phyloP scores from a whole-genome alignment of 139 green algal genomes.

The Coccomyxa sp. region DNA sequence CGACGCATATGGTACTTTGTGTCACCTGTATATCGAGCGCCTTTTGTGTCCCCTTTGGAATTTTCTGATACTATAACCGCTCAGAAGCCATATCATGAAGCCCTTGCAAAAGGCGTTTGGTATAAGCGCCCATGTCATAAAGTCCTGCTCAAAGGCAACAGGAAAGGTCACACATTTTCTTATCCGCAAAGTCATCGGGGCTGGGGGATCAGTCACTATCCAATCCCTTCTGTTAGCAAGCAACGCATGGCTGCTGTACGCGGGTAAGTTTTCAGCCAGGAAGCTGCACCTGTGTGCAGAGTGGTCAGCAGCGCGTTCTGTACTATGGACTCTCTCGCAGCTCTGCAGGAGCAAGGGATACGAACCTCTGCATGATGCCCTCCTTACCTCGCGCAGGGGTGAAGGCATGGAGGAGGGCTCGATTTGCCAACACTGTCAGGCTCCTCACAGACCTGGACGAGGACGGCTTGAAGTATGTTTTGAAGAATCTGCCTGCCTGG shows the following conservation, averaged over 20 bases:
- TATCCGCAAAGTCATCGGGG: neutral
- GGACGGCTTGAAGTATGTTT: slow-evolving; percentile 17
- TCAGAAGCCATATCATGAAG: too few relatives aligned
- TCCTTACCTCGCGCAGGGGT: slow-evolving; percentile 5
- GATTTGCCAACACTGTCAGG: slow-evolving; percentile 26
- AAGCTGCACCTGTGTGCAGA: too few relatives aligned
- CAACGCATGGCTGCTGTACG: neutral
- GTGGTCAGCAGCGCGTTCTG: too few relatives aligned
- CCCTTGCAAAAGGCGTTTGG: neutral
- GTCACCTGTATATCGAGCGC: too few relatives aligned
- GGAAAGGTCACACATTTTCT: neutral
- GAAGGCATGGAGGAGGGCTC: slow-evolving; percentile 12
- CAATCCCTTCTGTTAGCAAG: neutral
- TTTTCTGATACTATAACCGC: too few relatives aligned
- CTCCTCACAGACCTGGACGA: slow-evolving; percentile 26
- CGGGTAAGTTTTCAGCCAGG: too few relatives aligned
- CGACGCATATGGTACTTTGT: too few relatives aligned
- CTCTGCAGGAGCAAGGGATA: too few relatives aligned
- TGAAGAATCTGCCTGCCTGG: slow-evolving; percentile 27
- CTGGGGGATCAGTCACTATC: neutral
- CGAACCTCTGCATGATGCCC: neutral
- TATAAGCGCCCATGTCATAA: neutral
- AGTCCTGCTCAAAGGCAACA: neutral
- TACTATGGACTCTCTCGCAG: too few relatives aligned
- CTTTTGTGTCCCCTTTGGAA: too few relatives aligned